Percentiles rank a stretch among this genome's conserved stretches.
phyloP scores from a whole-genome alignment of 73 alveolate species.

The Paramecium sexaurelia region DNA sequence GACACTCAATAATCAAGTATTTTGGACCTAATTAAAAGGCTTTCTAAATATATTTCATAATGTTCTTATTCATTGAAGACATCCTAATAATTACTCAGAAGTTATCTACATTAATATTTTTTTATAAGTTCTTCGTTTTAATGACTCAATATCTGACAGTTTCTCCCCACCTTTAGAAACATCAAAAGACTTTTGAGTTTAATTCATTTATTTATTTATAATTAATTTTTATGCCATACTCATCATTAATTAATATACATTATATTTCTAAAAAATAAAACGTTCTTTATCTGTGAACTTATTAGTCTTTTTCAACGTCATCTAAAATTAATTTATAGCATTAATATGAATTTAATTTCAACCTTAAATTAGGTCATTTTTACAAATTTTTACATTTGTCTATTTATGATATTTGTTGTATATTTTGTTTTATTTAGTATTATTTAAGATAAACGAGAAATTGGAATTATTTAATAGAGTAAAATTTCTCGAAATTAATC shows the following conservation, averaged over 20 bases:
- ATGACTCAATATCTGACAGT: conserved; percentile 26
- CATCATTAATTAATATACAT: background rate
- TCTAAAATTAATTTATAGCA: too few relatives aligned
- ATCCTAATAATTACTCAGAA: conserved; percentile 1
- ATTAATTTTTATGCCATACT: background rate
- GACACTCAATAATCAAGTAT: conserved; percentile 36
- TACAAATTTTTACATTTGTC: too few relatives aligned
- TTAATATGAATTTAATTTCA: too few relatives aligned
- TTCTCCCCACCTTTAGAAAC: conserved; percentile 39
- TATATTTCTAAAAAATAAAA: too few relatives aligned
- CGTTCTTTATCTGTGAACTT: too few relatives aligned
- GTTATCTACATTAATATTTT: background rate
- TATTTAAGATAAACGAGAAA: too few relatives aligned
- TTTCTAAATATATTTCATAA: conserved; percentile 50
- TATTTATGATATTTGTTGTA: too few relatives aligned
- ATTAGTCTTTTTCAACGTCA: too few relatives aligned
- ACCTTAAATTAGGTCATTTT: too few relatives aligned
- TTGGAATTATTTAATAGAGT: too few relatives aligned
- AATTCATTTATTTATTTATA: conserved; percentile 6
- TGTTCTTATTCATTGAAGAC: conserved; percentile 68
- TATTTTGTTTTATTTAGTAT: too few relatives aligned
- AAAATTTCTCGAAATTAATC: too few relatives aligned
- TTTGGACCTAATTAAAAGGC: conserved; percentile 58
- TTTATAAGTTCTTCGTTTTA: conserved; percentile 35
- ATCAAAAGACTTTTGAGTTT: conserved; percentile 36